Base-by-base conservation (phyloP, 106 monocot species). In the Chionographis japonica region DNA sequence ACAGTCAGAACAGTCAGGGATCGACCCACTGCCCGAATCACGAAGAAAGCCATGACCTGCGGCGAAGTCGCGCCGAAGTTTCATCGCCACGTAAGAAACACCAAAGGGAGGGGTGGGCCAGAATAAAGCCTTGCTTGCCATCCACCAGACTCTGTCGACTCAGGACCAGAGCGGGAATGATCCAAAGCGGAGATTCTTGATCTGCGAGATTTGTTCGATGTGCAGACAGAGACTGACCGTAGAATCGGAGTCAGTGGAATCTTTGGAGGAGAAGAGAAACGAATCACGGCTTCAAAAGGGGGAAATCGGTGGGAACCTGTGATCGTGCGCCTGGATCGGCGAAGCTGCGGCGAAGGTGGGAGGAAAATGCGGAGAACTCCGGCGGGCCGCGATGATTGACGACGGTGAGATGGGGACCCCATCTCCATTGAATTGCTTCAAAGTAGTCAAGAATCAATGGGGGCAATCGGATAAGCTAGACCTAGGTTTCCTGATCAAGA, bases 21-120 rank as follows among this genome's bases (percentile, higher is more conserved):
- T 54, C 19, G 57, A 43, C 65, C 38, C 18, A 36, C 16, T 51
- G 58, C n/a, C n/a, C n/a, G 18, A 61, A 65, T 39, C 49, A 54
- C 40, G 61, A 69, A 4, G 43, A 8, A 4, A 15, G 46, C 18
- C 37, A 58, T 1, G 42, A 54, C 41, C 40, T 3, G 37, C 10
- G 50, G 53, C 52, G 85, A 89, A 89, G 78, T 65, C 65, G 68
- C 79, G 41, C 38, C 55, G 89, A 89, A 89, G 73, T 71, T 89
- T 85, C 89, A 58, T 56, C 66, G 43, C 70, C 69, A 65, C 80
- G 79, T 87, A 49, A 79, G 40, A 27, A 63, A 68, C 72, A 86
- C 74, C 72, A 60, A 43, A 39, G 65, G 63, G 70, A 27, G 46
- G 60, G 46, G 67, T 38, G 39, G 54, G 40, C 54, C 51, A 38